Evolutionary conservation across 139 green algal species (phyloP).

Genomic region (Asterochloris erici): DNA sequence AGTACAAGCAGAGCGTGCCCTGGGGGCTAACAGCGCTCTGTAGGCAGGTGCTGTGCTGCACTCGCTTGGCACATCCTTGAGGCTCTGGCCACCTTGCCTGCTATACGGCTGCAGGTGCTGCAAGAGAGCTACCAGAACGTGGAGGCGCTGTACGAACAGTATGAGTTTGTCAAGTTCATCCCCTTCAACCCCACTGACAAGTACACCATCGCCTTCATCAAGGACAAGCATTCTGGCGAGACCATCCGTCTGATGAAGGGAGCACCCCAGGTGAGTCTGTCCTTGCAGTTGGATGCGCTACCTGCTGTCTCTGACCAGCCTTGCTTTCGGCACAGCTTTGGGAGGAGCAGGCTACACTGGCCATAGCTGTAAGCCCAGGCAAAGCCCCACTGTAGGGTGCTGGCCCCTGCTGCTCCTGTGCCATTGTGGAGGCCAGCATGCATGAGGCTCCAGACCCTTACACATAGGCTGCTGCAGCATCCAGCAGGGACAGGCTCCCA

Average conservation of each 20-base stretch:
- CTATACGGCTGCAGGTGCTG: conserved; percentile 1
- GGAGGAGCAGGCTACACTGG: no score
- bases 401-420: no score
- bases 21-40: no score
- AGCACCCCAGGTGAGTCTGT: conserved; percentile 48
- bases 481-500: no score
- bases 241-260: conserved; percentile 77
- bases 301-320: neutral
- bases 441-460: no score
- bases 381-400: no score
- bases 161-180: conserved; percentile 60
- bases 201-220: conserved; percentile 63
- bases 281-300: neutral
- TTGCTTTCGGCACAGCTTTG: neutral
- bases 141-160: conserved; percentile 37
- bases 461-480: no score
- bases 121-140: conserved; percentile 23
- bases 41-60: no score
- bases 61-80: no score
- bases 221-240: conserved; percentile 39
- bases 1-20: no score
- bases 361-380: no score
- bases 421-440: no score
- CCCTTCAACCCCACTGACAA: conserved; percentile 90
- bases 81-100: neutral